Conservation (phyloP, 140 eudicot species). For the Erigeron philadelphicus region DNA sequence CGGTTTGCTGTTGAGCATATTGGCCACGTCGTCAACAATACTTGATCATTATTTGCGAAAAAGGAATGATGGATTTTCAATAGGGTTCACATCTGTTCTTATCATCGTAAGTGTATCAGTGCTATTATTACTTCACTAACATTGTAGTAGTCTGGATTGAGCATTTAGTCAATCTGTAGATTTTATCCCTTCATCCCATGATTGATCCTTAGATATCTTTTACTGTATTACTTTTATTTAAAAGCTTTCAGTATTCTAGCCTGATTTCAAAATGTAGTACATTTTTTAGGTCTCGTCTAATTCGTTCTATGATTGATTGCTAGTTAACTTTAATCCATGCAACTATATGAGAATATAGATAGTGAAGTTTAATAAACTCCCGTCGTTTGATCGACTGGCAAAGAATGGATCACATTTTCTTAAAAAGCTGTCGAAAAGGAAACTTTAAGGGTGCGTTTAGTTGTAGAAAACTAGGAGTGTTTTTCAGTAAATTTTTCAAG, state of each 20-base stretch:
- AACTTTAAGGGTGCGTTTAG: too few relatives aligned
- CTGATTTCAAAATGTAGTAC: too few relatives aligned
- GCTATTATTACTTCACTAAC: constrained; percentile 7
- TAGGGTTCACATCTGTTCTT: constrained; percentile 90
- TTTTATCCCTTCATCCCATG: background rate
- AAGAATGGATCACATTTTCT: background rate
- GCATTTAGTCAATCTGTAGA: constrained; percentile 7
- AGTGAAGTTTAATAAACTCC: background rate
- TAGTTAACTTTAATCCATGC: too few relatives aligned
- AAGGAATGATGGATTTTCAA: constrained; percentile 73
- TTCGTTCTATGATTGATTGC: too few relatives aligned
- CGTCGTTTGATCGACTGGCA: background rate
- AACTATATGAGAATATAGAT: too few relatives aligned
- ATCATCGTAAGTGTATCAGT: constrained; percentile 69
- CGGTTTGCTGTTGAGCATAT: constrained; percentile 63
- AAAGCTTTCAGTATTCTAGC: too few relatives aligned
- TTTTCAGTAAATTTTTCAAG: too few relatives aligned
- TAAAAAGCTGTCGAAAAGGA: too few relatives aligned
- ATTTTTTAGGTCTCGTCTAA: too few relatives aligned
- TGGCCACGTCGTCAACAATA: constrained; percentile 80
- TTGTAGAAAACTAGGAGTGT: too few relatives aligned
- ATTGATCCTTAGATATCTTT: background rate
- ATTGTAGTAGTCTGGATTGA: background rate
- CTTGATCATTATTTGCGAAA: constrained; percentile 84
- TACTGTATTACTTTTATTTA: too few relatives aligned